Conservation (phyloP, 805 yeast genomes). For the Sungouiella thailandica region DNA sequence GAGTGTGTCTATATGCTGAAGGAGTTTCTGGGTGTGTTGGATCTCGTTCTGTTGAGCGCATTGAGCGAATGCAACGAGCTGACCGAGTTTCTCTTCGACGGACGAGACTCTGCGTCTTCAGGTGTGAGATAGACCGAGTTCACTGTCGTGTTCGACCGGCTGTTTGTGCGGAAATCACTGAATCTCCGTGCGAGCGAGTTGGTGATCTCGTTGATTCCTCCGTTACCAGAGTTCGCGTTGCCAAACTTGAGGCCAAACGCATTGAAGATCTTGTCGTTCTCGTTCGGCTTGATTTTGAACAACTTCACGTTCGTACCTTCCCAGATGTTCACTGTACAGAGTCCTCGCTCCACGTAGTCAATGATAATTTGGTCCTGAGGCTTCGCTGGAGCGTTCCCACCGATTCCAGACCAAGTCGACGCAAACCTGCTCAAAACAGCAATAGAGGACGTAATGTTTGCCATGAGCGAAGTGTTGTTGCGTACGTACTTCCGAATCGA, state of each 20-base stretch:
- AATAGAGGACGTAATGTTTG: slow-evolving; percentile 32
- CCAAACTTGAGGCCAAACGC: slow-evolving; percentile 12
- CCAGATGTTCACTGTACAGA: slow-evolving; percentile 47
- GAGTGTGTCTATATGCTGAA: slow-evolving; percentile 16
- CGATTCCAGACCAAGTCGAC: slow-evolving; percentile 32
- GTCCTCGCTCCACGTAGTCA: slow-evolving; percentile 23
- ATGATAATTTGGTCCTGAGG: slow-evolving; percentile 9
- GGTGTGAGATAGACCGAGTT: slow-evolving; percentile 13
- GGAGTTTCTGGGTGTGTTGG: slow-evolving; percentile 32
- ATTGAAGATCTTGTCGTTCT: slow-evolving; percentile 18
- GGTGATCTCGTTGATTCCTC: slow-evolving; percentile 37
- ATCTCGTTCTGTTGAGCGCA: slow-evolving; percentile 30
- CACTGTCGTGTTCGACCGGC: slow-evolving; percentile 24
- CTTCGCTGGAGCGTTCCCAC: slow-evolving; percentile 4
- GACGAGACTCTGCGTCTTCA: slow-evolving; percentile 26
- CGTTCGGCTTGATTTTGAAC: slow-evolving; percentile 36
- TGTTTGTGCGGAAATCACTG: slow-evolving; percentile 36
- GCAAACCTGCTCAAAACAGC: slow-evolving; percentile 36
- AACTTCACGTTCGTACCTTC: slow-evolving; percentile 43
- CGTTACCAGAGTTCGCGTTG: slow-evolving; percentile 4
- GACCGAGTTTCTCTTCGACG: slow-evolving; percentile 25
- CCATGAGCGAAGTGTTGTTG: slow-evolving; percentile 31
- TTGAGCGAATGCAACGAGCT: slow-evolving; percentile 37
- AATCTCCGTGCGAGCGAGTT: slow-evolving; percentile 44
- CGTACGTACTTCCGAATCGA: slow-evolving; percentile 10